These are phyloP conservation scores for Ascochyta clinopodiicola DNA, from an alignment of 2,329 filamentous ascomycete genomes.

Conservation along the genomic window DNA sequence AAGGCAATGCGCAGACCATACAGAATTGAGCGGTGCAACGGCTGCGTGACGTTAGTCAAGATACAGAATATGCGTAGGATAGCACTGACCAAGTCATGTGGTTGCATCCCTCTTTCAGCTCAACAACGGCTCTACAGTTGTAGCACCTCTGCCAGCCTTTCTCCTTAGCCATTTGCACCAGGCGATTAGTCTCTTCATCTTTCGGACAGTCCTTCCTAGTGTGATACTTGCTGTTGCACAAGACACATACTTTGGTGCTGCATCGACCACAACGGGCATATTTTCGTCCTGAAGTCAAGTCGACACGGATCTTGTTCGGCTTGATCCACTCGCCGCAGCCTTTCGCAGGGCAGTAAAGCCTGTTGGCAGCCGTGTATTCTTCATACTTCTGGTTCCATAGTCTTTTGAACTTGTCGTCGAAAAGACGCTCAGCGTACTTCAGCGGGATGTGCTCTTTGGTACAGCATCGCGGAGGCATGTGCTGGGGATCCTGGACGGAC, in stretches of 20 bases:
- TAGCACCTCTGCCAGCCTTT: slow-evolving; percentile 79
- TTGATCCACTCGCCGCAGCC: slow-evolving; percentile 82
- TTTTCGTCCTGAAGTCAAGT: slow-evolving; percentile 60
- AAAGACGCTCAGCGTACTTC: slow-evolving; percentile 76
- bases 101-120: slow-evolving; percentile 82
- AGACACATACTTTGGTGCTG: slow-evolving; percentile 74
- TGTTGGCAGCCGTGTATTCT: slow-evolving; percentile 76
- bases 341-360: slow-evolving; percentile 76
- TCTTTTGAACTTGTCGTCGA: slow-evolving; percentile 76
- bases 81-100: slow-evolving; percentile 80
- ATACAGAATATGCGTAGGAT: neutral
- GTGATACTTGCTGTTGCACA: slow-evolving; percentile 79
- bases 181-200: slow-evolving; percentile 68
- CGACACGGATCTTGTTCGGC: slow-evolving; percentile 69
- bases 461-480: slow-evolving; percentile 88
- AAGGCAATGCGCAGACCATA: slow-evolving; percentile 81
- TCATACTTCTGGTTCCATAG: slow-evolving; percentile 81
- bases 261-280: slow-evolving; percentile 75
- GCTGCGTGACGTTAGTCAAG: slow-evolving; percentile 49
- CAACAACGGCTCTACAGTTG: slow-evolving; percentile 75
- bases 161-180: slow-evolving; percentile 70
- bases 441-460: slow-evolving; percentile 74
- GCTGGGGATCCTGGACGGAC: slow-evolving; percentile 76
- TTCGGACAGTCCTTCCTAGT: slow-evolving; percentile 69
- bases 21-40: slow-evolving; percentile 86